Base-by-base conservation (phyloP, 2,329 filamentous ascomycete species). In the Acrocalymma vagum region DNA sequence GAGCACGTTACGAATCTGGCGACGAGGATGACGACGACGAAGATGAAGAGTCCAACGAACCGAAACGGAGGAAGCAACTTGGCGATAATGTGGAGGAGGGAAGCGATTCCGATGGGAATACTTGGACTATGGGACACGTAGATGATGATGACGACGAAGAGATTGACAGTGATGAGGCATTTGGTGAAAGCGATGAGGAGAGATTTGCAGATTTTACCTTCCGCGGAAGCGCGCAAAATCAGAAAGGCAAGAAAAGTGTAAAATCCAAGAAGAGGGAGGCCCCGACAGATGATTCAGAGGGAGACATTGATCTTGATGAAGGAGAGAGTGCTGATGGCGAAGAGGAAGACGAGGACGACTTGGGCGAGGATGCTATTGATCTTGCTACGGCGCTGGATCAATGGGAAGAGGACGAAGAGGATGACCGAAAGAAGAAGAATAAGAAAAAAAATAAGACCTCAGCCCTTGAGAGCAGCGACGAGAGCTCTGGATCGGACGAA, bases 131-230 rank as follows among this genome's bases (percentile, higher is more conserved):
- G 34, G 91, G 92, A 17, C 75, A 84, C 31, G 83, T 86, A 15
- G 81, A 80, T 32, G 82, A 80, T 29, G 84, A 86, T 37, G 79
- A 87, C 48, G 86, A 88, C 57, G 84, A 81, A 38, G 84, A 87
- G 48, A 74, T 89, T 40, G 85, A 88, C 63, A 86, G 82, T 53
- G 85, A 88, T 63, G 90, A 95, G 60, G 92, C 93, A 2, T 90
- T 96, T 76, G 89, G 90, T 3, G 86, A 89, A 52, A 94, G 89
- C 58, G 92, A 96, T 60, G 86, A 94, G 60, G 92, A 95, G 64
- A 81, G 80, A 49, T 95, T 95, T 53, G 84, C 90, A 51, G 88
- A 84, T 9, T 95, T 86, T 58, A 82, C 80, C 4, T 88, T 88
- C 60, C 76, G 83, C 22, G 84, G 84, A 21, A 82, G 79, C 52